Base-by-base conservation (phyloP, 2,329 filamentous ascomycete species). In the Cadophora gregata region DNA sequence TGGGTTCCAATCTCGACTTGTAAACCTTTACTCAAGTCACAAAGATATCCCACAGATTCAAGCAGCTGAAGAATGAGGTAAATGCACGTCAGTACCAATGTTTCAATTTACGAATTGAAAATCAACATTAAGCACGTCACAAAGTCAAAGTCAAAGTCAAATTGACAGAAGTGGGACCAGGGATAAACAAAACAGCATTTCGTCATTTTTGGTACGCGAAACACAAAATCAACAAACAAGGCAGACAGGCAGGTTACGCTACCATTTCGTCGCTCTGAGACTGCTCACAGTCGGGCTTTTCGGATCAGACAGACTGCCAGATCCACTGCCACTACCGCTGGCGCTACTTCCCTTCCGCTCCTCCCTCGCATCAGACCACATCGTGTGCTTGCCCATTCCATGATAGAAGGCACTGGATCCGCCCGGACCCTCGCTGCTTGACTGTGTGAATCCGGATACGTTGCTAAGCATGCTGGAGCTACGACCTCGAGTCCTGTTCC, bases 391-490 rank as follows among this genome's bases (percentile, higher is more conserved):
- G 42, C 65, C 65, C 12, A 61, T 69, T 51, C 68, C 59, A 31
- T 63, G 45, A 58, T 55, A 55, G 51, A 55, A 55, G 58, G 31
- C 21, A 33, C 21, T 25, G 67, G 62, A 33, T 27, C 61, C 50
- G 61, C 51, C 27, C 12, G 59, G 38, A 50, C 65, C 85, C 53
- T 84, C 85, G 58, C 81, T 81, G 71, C 84, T 88, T 19, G 84
- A 86, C 77, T 89, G 86, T 8, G 88, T 90, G 72, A 90, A 88
- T 24, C 87, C 87, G n/a, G 86, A 89, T 3, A 90, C 80, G 72
- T 89, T 85, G 73, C 87, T 89, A 2, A 90, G 83, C 88, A 90
- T 90, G 65, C 86, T 89, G 10, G 86, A 89, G 33, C 87, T 89
- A 59, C 88, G 84, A 25, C 86, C 87, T 53, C 87, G 79, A 36